Base-by-base conservation (phyloP, 202 grass and related monocot species). In the Eragrostis tef region DNA sequence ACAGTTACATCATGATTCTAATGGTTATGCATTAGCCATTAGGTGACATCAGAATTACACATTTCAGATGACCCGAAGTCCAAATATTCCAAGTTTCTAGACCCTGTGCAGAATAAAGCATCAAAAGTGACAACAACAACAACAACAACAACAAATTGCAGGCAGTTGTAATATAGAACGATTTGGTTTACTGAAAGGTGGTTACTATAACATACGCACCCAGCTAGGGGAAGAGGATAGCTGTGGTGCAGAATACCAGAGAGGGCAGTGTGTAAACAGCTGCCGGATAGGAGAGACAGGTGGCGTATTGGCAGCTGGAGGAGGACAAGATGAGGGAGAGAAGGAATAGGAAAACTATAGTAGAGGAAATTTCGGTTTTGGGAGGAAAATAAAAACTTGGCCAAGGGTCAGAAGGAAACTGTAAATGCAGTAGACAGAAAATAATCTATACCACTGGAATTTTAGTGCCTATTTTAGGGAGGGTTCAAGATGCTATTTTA, bases 1-100 rank as follows among this genome's bases (percentile, higher is more conserved):
- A 84, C 49, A 20, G 50, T 15, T 64, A 26, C 63, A 29, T 71
- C 25, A 47, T 14, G 26, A 81, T 51, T 68, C 13, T 58, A 73
- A 57, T 49, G 17, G 64, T 72, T 48, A 22, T 59, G 12, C 51
- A 73, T 61, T 10, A 45, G 17, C 67, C 29, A 59, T 50, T 11
- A 59, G n/a, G 76, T 74, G 10, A 88, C 11, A 77, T 53, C 42
- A 70, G 52, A 67, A 52, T 58, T 2, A 71, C 49, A 56, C 21
- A 62, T 78, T 68, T 58, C 41, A 73, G 27, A 39, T 74, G 78
- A 36, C 12, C 48, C 54, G 39, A 78, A 79, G 63, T 39, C 24
- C 6, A 67, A 78, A 62, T 5, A 16, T 34, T 59, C 61, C 8
- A 53, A 11, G 5, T 42, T 72, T 78, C 39, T 78, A 76, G 74